Evolutionary conservation across 768 basidiomycete species (phyloP).

Genomic region (Tricholoma terreum): DNA sequence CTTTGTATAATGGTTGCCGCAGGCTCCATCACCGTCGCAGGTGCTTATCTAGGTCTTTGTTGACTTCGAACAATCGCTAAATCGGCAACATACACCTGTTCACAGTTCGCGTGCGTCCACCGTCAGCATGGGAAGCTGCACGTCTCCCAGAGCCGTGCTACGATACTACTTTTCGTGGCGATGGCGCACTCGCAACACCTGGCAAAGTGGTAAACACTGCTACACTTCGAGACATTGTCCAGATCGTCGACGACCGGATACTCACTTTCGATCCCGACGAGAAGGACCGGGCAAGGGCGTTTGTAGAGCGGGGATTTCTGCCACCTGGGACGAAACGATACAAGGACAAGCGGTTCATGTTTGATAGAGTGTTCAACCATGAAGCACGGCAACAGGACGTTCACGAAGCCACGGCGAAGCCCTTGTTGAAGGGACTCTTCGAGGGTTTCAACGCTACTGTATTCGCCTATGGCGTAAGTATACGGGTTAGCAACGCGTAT

Average conservation of each 20-base stretch:
- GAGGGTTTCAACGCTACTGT: conserved; percentile 97
- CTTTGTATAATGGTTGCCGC: conserved; percentile 64
- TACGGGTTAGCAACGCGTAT: conserved; percentile 11
- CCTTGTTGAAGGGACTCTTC: conserved; percentile 78
- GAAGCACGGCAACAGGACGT: conserved; percentile 83
- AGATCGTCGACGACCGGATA: conserved; percentile 91
- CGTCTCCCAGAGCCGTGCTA: conserved; percentile 76
- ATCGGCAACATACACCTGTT: conserved; percentile 6
- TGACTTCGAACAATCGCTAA: conserved; percentile 14
- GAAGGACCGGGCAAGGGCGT: conserved; percentile 74
- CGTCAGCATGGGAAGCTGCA: conserved; percentile 79
- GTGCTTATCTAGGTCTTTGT: conserved; percentile 35
- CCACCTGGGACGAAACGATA: conserved; percentile 89
- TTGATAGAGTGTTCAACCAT: conserved; percentile 88
- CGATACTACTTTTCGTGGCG: conserved; percentile 73
- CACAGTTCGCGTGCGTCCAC: conserved; percentile 87
- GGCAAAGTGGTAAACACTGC: conserved; percentile 51
- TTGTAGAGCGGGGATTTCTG: conserved; percentile 81
- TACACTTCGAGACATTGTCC: conserved; percentile 73
- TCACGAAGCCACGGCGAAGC: conserved; percentile 82
- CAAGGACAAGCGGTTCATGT: conserved; percentile 97
- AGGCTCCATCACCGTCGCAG: conserved; percentile 86
- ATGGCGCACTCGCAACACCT: conserved; percentile 78
- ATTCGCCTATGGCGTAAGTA: conserved; percentile 91
- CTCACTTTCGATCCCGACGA: conserved; percentile 96